Base-by-base conservation (phyloP, 768 basidiomycete genomes). In the Tricholoma saponaceum region DNA sequence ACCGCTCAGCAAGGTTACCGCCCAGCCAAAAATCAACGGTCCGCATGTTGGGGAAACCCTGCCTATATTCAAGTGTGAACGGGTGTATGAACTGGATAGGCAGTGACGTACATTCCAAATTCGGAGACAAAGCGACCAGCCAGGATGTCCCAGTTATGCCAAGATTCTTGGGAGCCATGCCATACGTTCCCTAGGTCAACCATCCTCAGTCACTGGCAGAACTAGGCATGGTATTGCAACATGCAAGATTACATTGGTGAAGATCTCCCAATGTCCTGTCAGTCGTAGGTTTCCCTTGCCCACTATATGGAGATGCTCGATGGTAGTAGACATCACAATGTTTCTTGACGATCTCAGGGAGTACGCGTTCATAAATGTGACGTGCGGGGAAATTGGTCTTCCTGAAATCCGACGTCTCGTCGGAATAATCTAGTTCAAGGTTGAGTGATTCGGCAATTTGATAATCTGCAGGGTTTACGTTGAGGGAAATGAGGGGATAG, bases 71-170 rank as follows among this genome's bases (percentile, higher is more conserved):
- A 52, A 51, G 44, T 22, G 39, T 49, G 51, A 49, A 55, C 25
- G n/a, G 22, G 13, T 30, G 20, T 8, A 18, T 26, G 5, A 12
- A 23, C 18, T 14, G 22, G 52, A 3, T 35, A 26, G 6, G 18
- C 25, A 47, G 18, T 35, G 22, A 69, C 83, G 58, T 66, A 89
- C 92, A 95, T 95, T 62, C 94, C 94, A 62, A 96, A 96, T 69
- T 97, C 95, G 6, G 91, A 94, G 25, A 98, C 91, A 72, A 98
- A 98, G 33, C 96, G 84, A 39, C 94, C 95, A 0, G 90, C 79
- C 14, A 98, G 79, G 50, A 83, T 83, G 65, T 96, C 92, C 93
- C 95, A 98, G 58, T 95, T 91, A 60, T 90, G 85, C 91, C 95
- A 98, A 0, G 92, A 85, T 66, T 95, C 89, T 68, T 98, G 93